Conservation (phyloP, 208 protist species). For the Leishmania lainsoni region DNA sequence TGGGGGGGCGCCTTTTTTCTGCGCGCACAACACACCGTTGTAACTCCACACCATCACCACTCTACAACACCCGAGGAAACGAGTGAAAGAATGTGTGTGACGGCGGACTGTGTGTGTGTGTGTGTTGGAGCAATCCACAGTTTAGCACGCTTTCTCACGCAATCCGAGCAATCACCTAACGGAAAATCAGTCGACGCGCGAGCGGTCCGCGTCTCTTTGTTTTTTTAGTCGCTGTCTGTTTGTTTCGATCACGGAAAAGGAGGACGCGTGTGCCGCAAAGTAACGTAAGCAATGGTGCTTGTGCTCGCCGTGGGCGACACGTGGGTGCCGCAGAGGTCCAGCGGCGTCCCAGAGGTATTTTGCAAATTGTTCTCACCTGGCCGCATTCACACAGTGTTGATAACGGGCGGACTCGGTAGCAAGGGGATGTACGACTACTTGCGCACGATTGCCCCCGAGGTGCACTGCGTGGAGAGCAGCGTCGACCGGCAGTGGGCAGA, state of each 20-base stretch:
- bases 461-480: slow-evolving; percentile 98
- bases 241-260: background rate
- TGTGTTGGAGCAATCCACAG: background rate
- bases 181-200: background rate
- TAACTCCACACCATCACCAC: background rate
- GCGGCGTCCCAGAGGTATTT: slow-evolving; percentile 95
- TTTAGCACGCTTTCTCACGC: background rate
- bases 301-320: slow-evolving; percentile 99
- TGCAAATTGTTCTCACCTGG: slow-evolving; percentile 94
- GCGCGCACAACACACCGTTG: background rate
- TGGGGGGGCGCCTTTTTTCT: background rate
- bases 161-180: background rate
- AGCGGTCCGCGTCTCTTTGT: background rate
- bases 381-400: slow-evolving; percentile 97
- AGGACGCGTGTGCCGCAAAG: background rate
- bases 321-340: slow-evolving; percentile 97
- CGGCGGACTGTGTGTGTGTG: background rate
- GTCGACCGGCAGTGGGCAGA: slow-evolving; percentile 87
- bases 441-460: slow-evolving; percentile 90
- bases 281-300: slow-evolving; percentile 73
- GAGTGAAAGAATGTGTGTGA: background rate
- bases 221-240: background rate
- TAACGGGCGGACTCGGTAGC: slow-evolving; percentile 98
- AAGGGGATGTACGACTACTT: slow-evolving; percentile 97
- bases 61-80: background rate